A percentile compares a stretch with the other conserved stretches of the same genome.
Evolutionary conservation across 352 stramenopile genomes (phyloP).

Genomic region (Pythium coloratum): DNA sequence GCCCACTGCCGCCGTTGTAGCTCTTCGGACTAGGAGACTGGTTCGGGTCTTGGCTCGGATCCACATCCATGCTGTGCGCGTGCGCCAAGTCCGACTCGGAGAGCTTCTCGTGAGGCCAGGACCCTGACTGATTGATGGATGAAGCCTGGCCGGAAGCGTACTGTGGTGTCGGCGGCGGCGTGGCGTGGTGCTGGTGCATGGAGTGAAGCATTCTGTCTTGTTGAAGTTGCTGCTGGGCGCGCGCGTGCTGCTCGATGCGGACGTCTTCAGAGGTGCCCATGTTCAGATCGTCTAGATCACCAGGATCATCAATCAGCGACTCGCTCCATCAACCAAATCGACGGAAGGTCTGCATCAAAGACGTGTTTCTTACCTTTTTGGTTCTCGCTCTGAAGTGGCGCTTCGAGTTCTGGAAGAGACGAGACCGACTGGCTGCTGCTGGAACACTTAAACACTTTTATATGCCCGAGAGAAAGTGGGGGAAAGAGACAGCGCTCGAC

Average conservation of each 20-base stretch:
- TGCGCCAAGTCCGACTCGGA: slow-evolving; percentile 16
- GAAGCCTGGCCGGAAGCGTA: background rate
- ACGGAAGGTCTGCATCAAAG: too few relatives aligned
- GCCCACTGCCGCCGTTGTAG: slow-evolving; percentile 7
- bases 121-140: background rate
- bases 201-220: slow-evolving; percentile 3
- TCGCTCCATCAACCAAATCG: background rate
- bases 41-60: slow-evolving; percentile 22
- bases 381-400: background rate
- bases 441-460: too few relatives aligned
- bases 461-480: background rate
- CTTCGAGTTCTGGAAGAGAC: slow-evolving; percentile 1
- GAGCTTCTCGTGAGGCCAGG: slow-evolving; percentile 29
- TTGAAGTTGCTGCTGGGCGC: background rate
- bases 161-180: background rate
- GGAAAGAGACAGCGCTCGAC: background rate
- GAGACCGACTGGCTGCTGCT: background rate
- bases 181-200: slow-evolving; percentile 1
- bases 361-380: too few relatives aligned
- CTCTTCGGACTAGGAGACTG: slow-evolving; percentile 18
- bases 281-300: background rate
- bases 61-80: slow-evolving; percentile 22
- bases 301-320: background rate
- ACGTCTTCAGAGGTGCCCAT: slow-evolving; percentile 27
- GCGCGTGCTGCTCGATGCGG: slow-evolving; percentile 11